phyloP scores from a whole-genome alignment of 1,284 basidiomycete genomes.

The Quambalaria eucalypti region DNA sequence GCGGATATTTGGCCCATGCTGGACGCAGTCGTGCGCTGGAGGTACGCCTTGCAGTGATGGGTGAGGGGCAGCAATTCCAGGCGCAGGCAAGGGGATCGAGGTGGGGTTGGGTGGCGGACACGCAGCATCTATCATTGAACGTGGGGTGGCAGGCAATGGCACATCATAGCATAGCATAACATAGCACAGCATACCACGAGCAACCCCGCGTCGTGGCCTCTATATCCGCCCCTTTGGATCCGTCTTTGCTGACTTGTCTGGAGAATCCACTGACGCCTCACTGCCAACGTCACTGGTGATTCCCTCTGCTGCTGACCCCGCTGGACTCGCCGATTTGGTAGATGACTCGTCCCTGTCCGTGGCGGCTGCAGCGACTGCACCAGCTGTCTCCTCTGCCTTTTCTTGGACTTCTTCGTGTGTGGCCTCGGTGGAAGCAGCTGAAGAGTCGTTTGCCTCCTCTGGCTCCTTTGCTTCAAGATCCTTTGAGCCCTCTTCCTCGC shows the following conservation, averaged over 20 bases:
- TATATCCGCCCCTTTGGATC: too few species aligned
- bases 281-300: too few species aligned
- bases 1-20: conserved; percentile 88
- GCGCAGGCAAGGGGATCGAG: background rate
- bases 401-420: background rate
- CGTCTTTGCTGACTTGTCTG: too few species aligned
- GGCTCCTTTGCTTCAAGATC: background rate
- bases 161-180: background rate
- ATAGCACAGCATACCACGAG: background rate
- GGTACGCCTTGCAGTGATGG: background rate
- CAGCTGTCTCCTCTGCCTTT: background rate
- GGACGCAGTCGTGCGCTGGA: conserved; percentile 53
- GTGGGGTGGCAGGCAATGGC: background rate
- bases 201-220: background rate
- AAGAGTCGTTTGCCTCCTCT: background rate
- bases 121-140: too few species aligned
- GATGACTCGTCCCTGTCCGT: background rate
- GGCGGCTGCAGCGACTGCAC: background rate
- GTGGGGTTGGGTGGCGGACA: background rate
- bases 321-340: too few species aligned
- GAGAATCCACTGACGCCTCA: too few species aligned
- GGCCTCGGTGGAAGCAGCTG: background rate
- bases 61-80: background rate
- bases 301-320: too few species aligned
- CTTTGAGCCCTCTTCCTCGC: background rate